Evolutionary conservation across 495 filamentous ascomycete species (phyloP).

Genomic region (Aspergillus sclerotioniger): DNA sequence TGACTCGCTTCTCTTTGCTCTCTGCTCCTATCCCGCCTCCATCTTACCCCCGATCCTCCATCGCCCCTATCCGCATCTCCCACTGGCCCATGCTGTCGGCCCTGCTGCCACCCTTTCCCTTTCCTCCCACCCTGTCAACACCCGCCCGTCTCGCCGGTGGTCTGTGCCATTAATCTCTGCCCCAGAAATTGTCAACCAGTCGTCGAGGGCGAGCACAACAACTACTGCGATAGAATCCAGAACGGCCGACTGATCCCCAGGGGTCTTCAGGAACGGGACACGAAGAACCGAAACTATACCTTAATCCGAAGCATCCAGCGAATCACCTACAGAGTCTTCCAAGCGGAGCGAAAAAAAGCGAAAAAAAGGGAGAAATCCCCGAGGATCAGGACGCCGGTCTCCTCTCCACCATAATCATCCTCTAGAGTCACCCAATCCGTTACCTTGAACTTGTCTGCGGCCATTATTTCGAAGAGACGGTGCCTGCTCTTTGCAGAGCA

Average conservation of each 20-base stretch:
- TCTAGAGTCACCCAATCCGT: background rate
- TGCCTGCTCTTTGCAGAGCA: slow-evolving; percentile 11
- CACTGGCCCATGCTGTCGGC: background rate
- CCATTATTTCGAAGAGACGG: background rate
- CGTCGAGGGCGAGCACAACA: background rate
- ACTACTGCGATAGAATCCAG: background rate
- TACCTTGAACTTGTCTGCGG: background rate
- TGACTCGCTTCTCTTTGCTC: background rate
- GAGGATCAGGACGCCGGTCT: background rate
- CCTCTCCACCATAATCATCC: background rate
- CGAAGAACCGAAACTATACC: background rate
- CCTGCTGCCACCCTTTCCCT: background rate
- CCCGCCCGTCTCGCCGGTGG: background rate
- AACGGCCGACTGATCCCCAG: background rate
- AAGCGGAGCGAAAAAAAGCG: slow-evolving; percentile 8
- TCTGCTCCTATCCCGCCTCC: slow-evolving; percentile 2
- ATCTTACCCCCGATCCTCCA: slow-evolving; percentile 1
- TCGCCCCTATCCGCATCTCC: background rate
- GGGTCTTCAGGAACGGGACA: background rate
- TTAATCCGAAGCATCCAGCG: background rate
- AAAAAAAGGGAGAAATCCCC: background rate
- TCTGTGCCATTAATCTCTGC: slow-evolving; percentile 2
- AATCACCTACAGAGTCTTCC: background rate
- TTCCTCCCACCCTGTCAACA: background rate
- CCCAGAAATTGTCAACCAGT: background rate